Percentiles rank a stretch among this genome's conserved stretches.
These are phyloP conservation scores for Phanerochaete carnosa DNA, from an alignment of 768 basidiomycete species.

Conservation along the genomic window DNA sequence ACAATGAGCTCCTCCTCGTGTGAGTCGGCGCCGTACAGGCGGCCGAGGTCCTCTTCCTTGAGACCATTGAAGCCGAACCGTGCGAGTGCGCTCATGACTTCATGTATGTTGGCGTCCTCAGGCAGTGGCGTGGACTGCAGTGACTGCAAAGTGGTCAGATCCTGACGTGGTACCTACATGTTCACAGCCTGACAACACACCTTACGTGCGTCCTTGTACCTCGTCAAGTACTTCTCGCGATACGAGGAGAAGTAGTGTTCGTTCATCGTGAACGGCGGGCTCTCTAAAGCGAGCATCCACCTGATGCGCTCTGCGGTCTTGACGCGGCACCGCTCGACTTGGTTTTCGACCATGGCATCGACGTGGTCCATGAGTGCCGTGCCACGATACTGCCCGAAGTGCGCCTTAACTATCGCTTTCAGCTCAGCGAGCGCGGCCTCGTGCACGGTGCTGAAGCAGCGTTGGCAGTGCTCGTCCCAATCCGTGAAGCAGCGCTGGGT, in stretches of 20 bases:
- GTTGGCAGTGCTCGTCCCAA: conserved; percentile 44
- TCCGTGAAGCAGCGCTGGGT: conserved; percentile 39
- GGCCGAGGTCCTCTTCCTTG: neutral
- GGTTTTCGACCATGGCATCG: conserved; percentile 42
- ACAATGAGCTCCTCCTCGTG: conserved; percentile 9
- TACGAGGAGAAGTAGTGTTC: conserved; percentile 45
- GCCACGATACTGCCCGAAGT: conserved; percentile 49
- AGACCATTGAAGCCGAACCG: neutral
- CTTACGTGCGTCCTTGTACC: conserved; percentile 11
- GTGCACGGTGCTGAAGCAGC: conserved; percentile 39
- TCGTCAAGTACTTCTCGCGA: conserved; percentile 15
- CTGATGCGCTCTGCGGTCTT: conserved; percentile 19
- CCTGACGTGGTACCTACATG: too few species aligned
- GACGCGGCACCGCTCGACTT: conserved; percentile 40
- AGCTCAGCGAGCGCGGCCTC: conserved; percentile 36
- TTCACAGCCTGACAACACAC: neutral
- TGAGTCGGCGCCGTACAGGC: neutral
- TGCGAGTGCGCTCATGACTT: neutral
- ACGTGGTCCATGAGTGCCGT: conserved; percentile 49
- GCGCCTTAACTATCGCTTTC: conserved; percentile 36
- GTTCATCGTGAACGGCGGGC: conserved; percentile 43
- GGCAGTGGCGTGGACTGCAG: neutral
- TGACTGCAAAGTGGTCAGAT: neutral
- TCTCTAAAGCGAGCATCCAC: conserved; percentile 47
- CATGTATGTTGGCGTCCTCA: neutral